Conservation (phyloP, 495 filamentous ascomycete genomes). For the Penicillium chermesinum region DNA sequence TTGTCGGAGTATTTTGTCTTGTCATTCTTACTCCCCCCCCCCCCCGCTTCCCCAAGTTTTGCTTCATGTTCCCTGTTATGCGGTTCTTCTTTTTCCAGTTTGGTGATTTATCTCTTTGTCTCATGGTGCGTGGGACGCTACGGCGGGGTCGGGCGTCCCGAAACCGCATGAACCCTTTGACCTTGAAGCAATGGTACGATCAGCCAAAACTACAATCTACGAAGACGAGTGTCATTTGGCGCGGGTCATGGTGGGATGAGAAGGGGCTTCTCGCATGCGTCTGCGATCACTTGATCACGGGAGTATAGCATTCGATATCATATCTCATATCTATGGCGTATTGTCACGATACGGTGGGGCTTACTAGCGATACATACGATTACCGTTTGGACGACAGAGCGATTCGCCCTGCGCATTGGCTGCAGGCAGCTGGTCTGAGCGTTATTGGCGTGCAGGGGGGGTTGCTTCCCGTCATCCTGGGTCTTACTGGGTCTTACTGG, state of each 20-base stretch:
- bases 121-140: neutral
- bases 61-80: slow-evolving; percentile 12
- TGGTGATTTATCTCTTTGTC: neutral
- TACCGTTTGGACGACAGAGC: slow-evolving; percentile 28
- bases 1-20: slow-evolving; percentile 16
- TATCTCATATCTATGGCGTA: slow-evolving; percentile 11
- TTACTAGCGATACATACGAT: slow-evolving; percentile 29
- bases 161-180: slow-evolving; percentile 19
- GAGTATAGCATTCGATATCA: neutral
- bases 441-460: slow-evolving; percentile 12
- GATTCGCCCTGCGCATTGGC: slow-evolving; percentile 20
- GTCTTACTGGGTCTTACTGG: too few species aligned
- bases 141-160: slow-evolving; percentile 19
- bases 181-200: slow-evolving; percentile 35
- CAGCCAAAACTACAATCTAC: slow-evolving; percentile 37
- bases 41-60: neutral
- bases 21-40: neutral
- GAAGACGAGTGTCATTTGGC: slow-evolving; percentile 27
- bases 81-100: slow-evolving; percentile 1
- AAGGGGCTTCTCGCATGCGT: slow-evolving; percentile 54
- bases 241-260: slow-evolving; percentile 25
- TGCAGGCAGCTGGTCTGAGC: slow-evolving; percentile 21
- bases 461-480: neutral
- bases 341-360: slow-evolving; percentile 26
- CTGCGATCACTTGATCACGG: slow-evolving; percentile 63